A percentile compares a stretch with the other conserved stretches of the same genome.
Conservation (phyloP, 345 rosid species). For the Camelina neglecta region DNA sequence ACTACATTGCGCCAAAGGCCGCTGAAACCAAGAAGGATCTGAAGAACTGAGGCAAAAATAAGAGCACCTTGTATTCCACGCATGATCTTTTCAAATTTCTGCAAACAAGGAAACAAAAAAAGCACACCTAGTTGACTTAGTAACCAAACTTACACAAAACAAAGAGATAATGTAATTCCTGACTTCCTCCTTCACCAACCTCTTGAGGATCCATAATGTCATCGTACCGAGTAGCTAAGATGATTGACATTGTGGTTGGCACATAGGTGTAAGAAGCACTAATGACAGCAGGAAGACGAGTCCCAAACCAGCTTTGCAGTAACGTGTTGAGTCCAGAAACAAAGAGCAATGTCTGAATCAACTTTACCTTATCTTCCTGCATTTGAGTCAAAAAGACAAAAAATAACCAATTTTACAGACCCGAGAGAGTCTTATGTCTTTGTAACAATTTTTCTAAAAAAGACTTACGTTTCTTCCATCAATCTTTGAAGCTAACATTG, state of each 20-base stretch:
- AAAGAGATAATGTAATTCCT: neutral
- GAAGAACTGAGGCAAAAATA: slow-evolving; percentile 80
- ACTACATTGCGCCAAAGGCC: slow-evolving; percentile 93
- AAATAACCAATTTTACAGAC: slow-evolving; percentile 10
- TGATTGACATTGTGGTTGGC: slow-evolving; percentile 77
- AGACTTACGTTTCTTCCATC: slow-evolving; percentile 83
- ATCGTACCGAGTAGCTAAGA: slow-evolving; percentile 81
- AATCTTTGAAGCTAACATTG: slow-evolving; percentile 78
- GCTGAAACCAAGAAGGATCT: slow-evolving; percentile 84
- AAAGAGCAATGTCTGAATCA: slow-evolving; percentile 88
- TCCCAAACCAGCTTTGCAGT: slow-evolving; percentile 71
- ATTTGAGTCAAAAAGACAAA: slow-evolving; percentile 17
- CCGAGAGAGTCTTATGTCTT: neutral
- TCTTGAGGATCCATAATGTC: slow-evolving; percentile 72
- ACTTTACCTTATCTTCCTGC: slow-evolving; percentile 86
- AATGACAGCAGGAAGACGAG: slow-evolving; percentile 87
- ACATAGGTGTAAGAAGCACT: slow-evolving; percentile 80
- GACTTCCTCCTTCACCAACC: slow-evolving; percentile 48
- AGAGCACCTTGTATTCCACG: slow-evolving; percentile 84
- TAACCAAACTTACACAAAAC: neutral
- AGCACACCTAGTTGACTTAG: neutral
- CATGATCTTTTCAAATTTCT: slow-evolving; percentile 90
- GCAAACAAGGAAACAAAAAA: slow-evolving; percentile 26
- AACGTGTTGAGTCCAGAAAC: slow-evolving; percentile 88
- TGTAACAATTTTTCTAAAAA: neutral